Evolutionary conservation across 805 yeast genomes (phyloP).

Genomic region (Wickerhamomyces bisporus): DNA sequence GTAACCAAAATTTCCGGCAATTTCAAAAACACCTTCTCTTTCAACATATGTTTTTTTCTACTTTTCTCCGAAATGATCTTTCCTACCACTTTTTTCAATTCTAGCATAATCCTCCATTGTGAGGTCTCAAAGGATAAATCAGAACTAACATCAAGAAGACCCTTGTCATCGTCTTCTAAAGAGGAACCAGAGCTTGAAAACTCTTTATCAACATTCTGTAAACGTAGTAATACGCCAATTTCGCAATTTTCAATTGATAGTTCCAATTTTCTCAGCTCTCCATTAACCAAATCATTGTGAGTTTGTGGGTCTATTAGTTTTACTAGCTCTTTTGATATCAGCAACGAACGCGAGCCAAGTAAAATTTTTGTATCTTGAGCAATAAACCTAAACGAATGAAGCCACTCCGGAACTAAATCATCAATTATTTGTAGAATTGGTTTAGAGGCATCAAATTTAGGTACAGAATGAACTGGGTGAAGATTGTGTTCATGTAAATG

Average conservation of each 20-base stretch:
- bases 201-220: slow-evolving; percentile 3
- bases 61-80: slow-evolving; percentile 29
- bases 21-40: slow-evolving; percentile 28
- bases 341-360: slow-evolving; percentile 39
- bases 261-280: slow-evolving; percentile 31
- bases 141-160: slow-evolving; percentile 19
- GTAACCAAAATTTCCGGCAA: slow-evolving; percentile 23
- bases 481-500: not conserved
- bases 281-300: slow-evolving; percentile 35
- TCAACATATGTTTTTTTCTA: slow-evolving; percentile 21
- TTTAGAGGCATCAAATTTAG: not conserved
- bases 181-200: slow-evolving; percentile 25
- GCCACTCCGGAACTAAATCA: slow-evolving; percentile 21
- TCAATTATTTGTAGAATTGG: slow-evolving; percentile 10
- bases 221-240: slow-evolving; percentile 2
- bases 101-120: slow-evolving; percentile 10
- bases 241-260: slow-evolving; percentile 20
- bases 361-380: slow-evolving; percentile 19
- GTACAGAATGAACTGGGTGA: not conserved
- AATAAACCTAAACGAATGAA: slow-evolving; percentile 6
- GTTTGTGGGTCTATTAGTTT: slow-evolving; percentile 28
- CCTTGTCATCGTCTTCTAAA: slow-evolving; percentile 29
- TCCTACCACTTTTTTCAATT: slow-evolving; percentile 18
- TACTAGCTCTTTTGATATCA: slow-evolving; percentile 35
- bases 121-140: slow-evolving; percentile 8